A percentile compares a stretch with the other conserved stretches of the same genome.
These are phyloP conservation scores for Quercus bicolor DNA, from an alignment of 306 rosid genomes.

Conservation along the genomic window DNA sequence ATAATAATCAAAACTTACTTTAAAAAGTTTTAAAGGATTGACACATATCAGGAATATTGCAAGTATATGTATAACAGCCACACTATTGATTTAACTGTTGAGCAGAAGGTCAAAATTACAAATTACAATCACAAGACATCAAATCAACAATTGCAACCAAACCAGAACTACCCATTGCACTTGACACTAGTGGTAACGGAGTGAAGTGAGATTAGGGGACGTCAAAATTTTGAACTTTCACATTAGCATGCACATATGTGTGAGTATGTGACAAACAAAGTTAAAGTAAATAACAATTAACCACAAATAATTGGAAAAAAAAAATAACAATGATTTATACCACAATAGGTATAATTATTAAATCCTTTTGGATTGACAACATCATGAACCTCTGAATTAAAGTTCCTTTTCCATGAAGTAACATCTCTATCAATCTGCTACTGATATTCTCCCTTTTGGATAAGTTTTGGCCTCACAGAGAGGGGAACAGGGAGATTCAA, in stretches of 20 bases:
- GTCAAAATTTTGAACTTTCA: not conserved
- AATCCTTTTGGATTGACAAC: not conserved
- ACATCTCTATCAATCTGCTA: not conserved
- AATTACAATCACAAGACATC: not conserved
- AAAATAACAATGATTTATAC: not conserved
- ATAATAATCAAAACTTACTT: not conserved
- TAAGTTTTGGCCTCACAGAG: too few relatives aligned
- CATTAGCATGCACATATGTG: not conserved
- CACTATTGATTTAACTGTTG: too few relatives aligned
- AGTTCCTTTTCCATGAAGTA: not conserved
- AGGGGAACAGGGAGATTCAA: too few relatives aligned
- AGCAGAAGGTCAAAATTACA: not conserved
- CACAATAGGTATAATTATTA: too few relatives aligned
- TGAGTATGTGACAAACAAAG: not conserved
- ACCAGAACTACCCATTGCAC: not conserved
- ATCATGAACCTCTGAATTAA: not conserved
- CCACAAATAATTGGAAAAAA: not conserved
- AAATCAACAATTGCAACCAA: not conserved
- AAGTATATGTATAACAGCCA: too few relatives aligned
- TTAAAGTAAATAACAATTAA: not conserved
- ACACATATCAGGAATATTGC: not conserved
- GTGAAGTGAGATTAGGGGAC: not conserved
- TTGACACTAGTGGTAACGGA: not conserved
- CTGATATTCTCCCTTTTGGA: not conserved
- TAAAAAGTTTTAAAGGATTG: not conserved